A percentile compares a stretch with the other conserved stretches of the same genome.
Evolutionary conservation across 495 filamentous ascomycete species (phyloP).

Genomic region (Margaritispora aquatica): DNA sequence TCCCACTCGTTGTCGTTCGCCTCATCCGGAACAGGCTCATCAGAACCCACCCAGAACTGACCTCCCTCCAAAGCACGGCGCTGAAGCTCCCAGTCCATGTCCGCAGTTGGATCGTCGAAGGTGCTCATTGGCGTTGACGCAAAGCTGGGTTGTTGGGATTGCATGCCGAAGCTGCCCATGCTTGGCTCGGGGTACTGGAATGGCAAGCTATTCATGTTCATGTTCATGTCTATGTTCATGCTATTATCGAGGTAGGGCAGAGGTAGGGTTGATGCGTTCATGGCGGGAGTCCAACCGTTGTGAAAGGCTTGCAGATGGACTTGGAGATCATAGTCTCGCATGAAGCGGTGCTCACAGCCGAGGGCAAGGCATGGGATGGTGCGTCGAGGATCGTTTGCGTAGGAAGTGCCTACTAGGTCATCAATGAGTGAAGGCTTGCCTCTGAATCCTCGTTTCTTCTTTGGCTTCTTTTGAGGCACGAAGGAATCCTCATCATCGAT

Average conservation of each 20-base stretch:
- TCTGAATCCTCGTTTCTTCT: constrained; percentile 11
- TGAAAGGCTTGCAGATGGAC: constrained; percentile 44
- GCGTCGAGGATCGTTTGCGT: constrained; percentile 40
- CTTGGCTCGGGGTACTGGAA: not conserved
- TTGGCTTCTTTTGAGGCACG: constrained; percentile 2
- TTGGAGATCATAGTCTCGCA: constrained; percentile 60
- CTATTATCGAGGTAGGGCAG: not conserved
- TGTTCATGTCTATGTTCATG: too few species aligned
- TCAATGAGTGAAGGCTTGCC: constrained; percentile 16
- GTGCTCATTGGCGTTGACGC: not conserved
- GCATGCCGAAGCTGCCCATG: not conserved
- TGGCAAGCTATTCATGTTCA: too few species aligned
- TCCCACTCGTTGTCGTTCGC: constrained; percentile 21
- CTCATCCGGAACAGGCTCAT: constrained; percentile 9
- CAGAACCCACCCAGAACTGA: constrained; percentile 38
- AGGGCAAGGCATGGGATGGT: constrained; percentile 48
- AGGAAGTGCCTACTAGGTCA: constrained; percentile 53
- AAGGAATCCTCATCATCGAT: constrained; percentile 8
- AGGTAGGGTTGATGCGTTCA: not conserved
- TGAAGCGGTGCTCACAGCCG: constrained; percentile 54
- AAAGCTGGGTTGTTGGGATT: not conserved
- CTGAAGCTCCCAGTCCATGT: constrained; percentile 19
- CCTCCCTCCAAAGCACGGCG: constrained; percentile 25
- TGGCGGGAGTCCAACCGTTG: not conserved
- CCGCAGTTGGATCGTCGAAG: constrained; percentile 1